phyloP scores from a whole-genome alignment of 75 land plant species.

The Sequoia sempervirens region DNA sequence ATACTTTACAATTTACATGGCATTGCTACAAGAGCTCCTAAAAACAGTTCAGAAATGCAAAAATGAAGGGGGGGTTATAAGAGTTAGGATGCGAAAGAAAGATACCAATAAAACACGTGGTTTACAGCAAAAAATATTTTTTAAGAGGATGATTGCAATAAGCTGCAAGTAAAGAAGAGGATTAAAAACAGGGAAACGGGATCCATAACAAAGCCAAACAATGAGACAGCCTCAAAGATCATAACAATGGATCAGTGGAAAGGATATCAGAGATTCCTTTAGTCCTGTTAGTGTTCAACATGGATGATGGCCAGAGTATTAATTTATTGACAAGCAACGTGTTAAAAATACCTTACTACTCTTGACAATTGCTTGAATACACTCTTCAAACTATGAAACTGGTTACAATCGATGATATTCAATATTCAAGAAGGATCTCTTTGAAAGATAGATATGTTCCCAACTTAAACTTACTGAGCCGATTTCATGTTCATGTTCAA shows the following conservation, averaged over 20 bases:
- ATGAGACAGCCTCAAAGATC: background rate
- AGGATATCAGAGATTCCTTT: background rate
- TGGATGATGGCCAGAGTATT: background rate
- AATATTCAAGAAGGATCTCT: background rate
- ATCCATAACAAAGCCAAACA: background rate
- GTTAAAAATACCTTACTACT: no score
- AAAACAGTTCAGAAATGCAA: background rate
- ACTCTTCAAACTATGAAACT: no score
- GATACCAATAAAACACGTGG: background rate
- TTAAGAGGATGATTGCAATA: background rate
- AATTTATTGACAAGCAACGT: no score
- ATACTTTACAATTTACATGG: background rate
- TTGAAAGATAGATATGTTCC: background rate
- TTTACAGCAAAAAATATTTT: background rate
- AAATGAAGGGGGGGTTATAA: background rate
- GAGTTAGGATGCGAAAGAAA: background rate
- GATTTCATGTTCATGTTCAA: background rate
- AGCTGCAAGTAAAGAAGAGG: background rate
- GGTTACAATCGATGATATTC: background rate
- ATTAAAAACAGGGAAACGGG: background rate
- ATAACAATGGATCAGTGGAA: background rate
- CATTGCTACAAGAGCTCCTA: background rate
- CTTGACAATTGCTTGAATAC: no score
- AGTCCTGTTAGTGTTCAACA: background rate
- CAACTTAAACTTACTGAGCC: background rate